Evolutionary conservation across 2,329 filamentous ascomycete genomes (phyloP), one percentile per base, ranked within the genome.

Genomic region (Aspergillus latus): DNA sequence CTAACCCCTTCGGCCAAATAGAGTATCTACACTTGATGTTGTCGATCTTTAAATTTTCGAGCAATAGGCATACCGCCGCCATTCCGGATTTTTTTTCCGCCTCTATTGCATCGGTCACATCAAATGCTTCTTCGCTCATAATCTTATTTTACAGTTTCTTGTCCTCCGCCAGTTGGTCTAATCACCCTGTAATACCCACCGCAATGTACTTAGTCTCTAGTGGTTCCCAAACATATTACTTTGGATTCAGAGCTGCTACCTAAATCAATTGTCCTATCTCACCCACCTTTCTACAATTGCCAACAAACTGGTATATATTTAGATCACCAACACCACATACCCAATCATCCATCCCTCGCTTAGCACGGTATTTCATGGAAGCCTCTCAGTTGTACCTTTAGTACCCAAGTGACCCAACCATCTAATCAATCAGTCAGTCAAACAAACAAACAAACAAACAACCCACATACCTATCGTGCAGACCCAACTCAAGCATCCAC

Each of bases 1-100:
- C 39, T 42, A 28, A 30, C n/a, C 29, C 13, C 21, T 45, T 30
- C 11, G 26, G 26, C 15, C n/a, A n/a, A 21, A 46, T 57, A 63
- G 70, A 72, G 70, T 54, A 72, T 72, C 58, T 72, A 72, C 60
- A 72, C 70, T 30, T 72, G 15, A 47, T 47, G 11, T 47, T 7
- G 9, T 15, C 15, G 5, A 44, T 11, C 21, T 21, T 21, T 21
- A 21, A 21, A 21, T 21, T 21, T 26, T 42, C 9, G 13, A 11
- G 11, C 9, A 21, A 45, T 29, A 45, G 11, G 21, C 21, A 21
- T 21, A 45, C 26, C 42, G 16, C 16, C 11, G 13, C 6, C 6
- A 47, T 10, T 6, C 15, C 44, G 44, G 44, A 47, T 30, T 47
- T 29, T 10, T 34, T 36, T 34, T 47, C 44, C 44, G 44, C 8